Base-by-base conservation (phyloP, 805 yeast genomes). In the Candida rishiriensis region DNA sequence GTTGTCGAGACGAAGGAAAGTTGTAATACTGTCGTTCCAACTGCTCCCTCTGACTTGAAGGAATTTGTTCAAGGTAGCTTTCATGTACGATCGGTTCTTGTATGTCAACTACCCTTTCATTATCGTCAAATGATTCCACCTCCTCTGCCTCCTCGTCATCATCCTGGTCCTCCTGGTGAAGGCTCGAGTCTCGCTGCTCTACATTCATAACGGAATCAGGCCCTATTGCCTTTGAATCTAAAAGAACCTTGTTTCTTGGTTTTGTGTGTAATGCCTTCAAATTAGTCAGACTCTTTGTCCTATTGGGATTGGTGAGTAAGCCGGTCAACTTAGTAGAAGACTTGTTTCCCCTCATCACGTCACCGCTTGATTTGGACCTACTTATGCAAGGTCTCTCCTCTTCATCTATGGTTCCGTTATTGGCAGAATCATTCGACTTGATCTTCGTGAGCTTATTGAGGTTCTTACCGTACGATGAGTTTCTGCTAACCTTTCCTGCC, bases 71-170 rank as follows among this genome's bases (percentile, higher is more conserved):
- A 13, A 34, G 21, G 13, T 37, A 11, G 15, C 29, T n/a, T 11
- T 13, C 14, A 17, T 21, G 36, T 17, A n/a, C 26, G 26, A 21
- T 21, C 10, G 53, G 41, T n/a, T 39, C 37, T 10, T 51, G 39
- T 11, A 48, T 35, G 3, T 52, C 56, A 9, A 54, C 46, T 7
- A 53, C 64, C 21, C 46, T 54, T 33, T 60, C 70, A 44, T 65
- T 64, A 43, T 67, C 64, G 16, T 70, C 66, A 46, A 68, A 67
- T n/a, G 61, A 57, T 14, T 71, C 75, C 1, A 66, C 75, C 45
- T 69, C 73, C 40, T 69, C 73, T 42, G 66, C 73, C 5, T 56
- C 50, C 3, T 46, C 52, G 3, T 47, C 47, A 4, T 30, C 48
- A 3, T 45, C 59, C 37, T 51, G 60, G 31, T 42, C 53, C 18